phyloP scores from a whole-genome alignment of 192 early-diverging fungal genomes.

The Coemansia sp. region DNA sequence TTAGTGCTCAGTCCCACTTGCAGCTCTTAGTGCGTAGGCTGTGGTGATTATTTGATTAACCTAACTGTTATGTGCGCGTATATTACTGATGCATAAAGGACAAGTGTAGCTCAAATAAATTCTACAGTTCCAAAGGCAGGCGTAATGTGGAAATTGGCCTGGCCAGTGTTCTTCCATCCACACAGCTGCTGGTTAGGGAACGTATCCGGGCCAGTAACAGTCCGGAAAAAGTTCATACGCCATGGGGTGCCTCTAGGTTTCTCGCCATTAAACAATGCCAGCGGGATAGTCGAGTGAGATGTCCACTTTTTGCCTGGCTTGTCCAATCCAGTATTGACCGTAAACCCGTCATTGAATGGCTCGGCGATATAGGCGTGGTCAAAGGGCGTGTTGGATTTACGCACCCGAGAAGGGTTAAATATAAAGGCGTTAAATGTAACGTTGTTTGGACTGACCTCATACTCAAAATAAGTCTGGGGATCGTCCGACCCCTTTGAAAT shows the following conservation, averaged over 20 bases:
- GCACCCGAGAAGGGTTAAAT: conserved; percentile 46
- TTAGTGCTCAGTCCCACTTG: no score
- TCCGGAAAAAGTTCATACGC: conserved; percentile 61
- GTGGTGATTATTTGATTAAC: no score
- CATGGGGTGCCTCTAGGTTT: conserved; percentile 38
- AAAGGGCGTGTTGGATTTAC: conserved; percentile 37
- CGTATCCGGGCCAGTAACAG: conserved; percentile 31
- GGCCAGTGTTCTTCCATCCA: conserved; percentile 51
- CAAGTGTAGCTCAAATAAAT: neutral
- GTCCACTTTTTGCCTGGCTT: conserved; percentile 33
- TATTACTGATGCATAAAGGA: neutral
- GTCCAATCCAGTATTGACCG: conserved; percentile 35
- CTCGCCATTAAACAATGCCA: conserved; percentile 57
- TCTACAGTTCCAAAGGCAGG: conserved; percentile 35
- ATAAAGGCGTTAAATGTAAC: conserved; percentile 55
- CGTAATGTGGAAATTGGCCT: conserved; percentile 55
- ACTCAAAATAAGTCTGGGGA: conserved; percentile 56
- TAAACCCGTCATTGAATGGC: conserved; percentile 53
- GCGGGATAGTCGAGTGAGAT: conserved; percentile 34
- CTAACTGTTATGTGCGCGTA: no score
- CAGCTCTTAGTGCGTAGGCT: no score
- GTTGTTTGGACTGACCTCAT: conserved; percentile 55
- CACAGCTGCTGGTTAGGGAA: conserved; percentile 56
- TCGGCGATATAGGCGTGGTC: conserved; percentile 48
- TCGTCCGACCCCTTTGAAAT: conserved; percentile 48